Evolutionary conservation across 768 basidiomycete genomes (phyloP).

Genomic region (button mushroom (Agaricus bisporus)): DNA sequence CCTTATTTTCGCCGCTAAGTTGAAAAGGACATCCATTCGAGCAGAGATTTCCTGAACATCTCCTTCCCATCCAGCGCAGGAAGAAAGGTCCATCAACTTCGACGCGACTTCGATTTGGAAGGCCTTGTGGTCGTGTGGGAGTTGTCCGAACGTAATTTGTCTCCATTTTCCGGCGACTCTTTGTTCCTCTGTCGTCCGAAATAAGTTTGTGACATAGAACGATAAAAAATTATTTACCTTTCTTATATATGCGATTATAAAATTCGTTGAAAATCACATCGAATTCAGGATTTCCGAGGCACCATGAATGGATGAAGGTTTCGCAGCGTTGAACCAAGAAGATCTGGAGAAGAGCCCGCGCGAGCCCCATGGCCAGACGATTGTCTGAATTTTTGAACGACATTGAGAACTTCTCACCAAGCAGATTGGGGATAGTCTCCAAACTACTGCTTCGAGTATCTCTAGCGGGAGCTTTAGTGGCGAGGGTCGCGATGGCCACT

Average conservation of each 20-base stretch:
- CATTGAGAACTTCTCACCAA: neutral
- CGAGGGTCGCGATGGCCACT: conserved; percentile 35
- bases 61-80: neutral
- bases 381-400: neutral
- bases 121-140: neutral
- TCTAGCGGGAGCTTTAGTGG: conserved; percentile 5
- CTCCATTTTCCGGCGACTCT: conserved; percentile 42
- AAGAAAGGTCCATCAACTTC: neutral
- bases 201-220: neutral
- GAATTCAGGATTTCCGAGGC: conserved; percentile 28
- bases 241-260: conserved; percentile 4
- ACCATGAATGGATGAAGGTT: conserved; percentile 32
- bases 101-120: neutral
- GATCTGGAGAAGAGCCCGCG: conserved; percentile 1
- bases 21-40: neutral
- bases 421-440: conserved; percentile 23
- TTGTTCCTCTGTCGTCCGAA: conserved; percentile 6
- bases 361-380: neutral
- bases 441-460: neutral
- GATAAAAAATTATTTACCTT: neutral
- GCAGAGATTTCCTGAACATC: neutral
- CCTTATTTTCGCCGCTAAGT: neutral
- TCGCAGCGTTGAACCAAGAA: conserved; percentile 15
- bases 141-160: conserved; percentile 30
- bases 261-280: conserved; percentile 25